These are phyloP conservation scores for Scutellaria minor DNA, from an alignment of 257 asterid genomes.

Conservation along the genomic window DNA sequence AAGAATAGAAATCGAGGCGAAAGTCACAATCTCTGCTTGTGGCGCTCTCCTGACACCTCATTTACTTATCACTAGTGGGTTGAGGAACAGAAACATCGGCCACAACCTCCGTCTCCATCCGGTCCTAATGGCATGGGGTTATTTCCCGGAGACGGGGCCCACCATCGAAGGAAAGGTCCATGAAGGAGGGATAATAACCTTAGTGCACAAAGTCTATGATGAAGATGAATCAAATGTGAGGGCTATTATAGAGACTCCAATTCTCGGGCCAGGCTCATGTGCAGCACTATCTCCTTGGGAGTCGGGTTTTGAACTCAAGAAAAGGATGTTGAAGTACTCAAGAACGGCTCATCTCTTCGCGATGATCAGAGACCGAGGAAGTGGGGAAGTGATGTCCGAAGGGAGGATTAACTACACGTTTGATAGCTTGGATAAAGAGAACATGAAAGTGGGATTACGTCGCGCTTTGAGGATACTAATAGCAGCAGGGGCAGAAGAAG, in stretches of 20 bases:
- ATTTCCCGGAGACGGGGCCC: constrained; percentile 62
- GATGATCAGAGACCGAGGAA: constrained; percentile 66
- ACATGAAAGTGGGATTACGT: constrained; percentile 54
- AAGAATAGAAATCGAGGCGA: constrained; percentile 57
- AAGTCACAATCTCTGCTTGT: constrained; percentile 77
- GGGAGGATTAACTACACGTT: constrained; percentile 60
- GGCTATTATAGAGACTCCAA: constrained; percentile 65
- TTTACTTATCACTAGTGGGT: constrained; percentile 69
- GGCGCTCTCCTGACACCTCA: constrained; percentile 91
- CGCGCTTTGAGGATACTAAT: constrained; percentile 60
- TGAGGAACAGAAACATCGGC: constrained; percentile 70
- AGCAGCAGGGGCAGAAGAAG: constrained; percentile 87
- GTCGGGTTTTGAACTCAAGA: constrained; percentile 59
- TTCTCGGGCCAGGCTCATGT: constrained; percentile 70
- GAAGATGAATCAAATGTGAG: constrained; percentile 38
- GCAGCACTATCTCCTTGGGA: constrained; percentile 71
- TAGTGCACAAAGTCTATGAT: constrained; percentile 59
- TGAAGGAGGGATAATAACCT: constrained; percentile 89
- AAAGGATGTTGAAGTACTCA: constrained; percentile 51
- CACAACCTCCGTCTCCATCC: constrained; percentile 88
- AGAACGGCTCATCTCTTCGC: constrained; percentile 75
- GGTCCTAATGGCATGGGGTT: constrained; percentile 92
- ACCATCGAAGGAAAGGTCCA: constrained; percentile 51
- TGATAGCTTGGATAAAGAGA: constrained; percentile 52
- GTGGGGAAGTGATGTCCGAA: constrained; percentile 47